These are phyloP conservation scores for Trichoderma sp. DNA, from an alignment of 2,329 filamentous ascomycete genomes.

Conservation along the genomic window DNA sequence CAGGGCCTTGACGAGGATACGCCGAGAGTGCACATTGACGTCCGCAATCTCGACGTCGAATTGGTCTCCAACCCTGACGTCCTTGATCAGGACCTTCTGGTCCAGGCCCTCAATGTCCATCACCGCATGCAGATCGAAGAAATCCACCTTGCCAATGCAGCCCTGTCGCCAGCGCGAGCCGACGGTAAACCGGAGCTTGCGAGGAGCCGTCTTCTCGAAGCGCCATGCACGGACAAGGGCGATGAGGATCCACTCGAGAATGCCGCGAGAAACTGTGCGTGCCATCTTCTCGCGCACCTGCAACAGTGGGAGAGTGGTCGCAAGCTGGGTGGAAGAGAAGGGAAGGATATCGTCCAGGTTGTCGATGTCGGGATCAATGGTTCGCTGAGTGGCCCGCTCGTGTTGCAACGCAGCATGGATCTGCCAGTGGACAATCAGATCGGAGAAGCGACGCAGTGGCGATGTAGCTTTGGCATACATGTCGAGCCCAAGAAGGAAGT, in stretches of 20 bases:
- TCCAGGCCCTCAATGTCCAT: slow-evolving; percentile 41
- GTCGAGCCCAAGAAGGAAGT: slow-evolving; percentile 56
- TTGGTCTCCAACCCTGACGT: slow-evolving; percentile 49
- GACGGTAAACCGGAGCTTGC: slow-evolving; percentile 49
- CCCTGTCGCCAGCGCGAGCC: slow-evolving; percentile 34
- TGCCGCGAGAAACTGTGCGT: slow-evolving; percentile 42
- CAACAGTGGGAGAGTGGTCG: slow-evolving; percentile 47
- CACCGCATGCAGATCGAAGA: slow-evolving; percentile 46
- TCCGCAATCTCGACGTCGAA: slow-evolving; percentile 55
- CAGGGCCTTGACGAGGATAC: slow-evolving; percentile 47
- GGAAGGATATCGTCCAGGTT: slow-evolving; percentile 41
- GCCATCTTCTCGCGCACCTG: slow-evolving; percentile 52
- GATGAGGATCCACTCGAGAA: slow-evolving; percentile 55
- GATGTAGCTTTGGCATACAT: slow-evolving; percentile 63
- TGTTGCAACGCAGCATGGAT: slow-evolving; percentile 56
- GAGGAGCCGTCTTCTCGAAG: slow-evolving; percentile 49
- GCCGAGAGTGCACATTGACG: slow-evolving; percentile 48
- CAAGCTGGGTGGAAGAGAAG: slow-evolving; percentile 42
- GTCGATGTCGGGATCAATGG: slow-evolving; percentile 28
- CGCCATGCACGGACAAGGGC: slow-evolving; percentile 59
- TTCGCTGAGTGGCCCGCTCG: slow-evolving; percentile 36
- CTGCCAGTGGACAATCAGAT: slow-evolving; percentile 65
- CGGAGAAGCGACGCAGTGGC: slow-evolving; percentile 61
- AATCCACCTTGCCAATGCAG: slow-evolving; percentile 45
- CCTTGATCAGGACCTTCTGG: slow-evolving; percentile 36